phyloP scores from a whole-genome alignment of 495 filamentous ascomycete genomes.

The Trichocladium antarcticum region DNA sequence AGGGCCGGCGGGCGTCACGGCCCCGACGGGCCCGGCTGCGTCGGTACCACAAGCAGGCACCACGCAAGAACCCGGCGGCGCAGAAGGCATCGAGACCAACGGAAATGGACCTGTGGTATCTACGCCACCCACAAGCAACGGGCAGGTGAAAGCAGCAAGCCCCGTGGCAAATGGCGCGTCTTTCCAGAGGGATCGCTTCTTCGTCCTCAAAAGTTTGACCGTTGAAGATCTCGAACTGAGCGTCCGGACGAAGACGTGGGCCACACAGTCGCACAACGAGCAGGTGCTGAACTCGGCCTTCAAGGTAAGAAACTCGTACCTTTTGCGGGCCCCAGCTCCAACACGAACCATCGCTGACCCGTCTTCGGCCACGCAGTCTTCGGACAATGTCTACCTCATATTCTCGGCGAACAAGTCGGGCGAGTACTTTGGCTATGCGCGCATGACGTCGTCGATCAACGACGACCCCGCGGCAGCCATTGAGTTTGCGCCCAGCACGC shows the following conservation, averaged over 20 bases:
- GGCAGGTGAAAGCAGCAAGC: slow-evolving; percentile 14
- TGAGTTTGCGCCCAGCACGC: slow-evolving; percentile 49
- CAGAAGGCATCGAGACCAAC: slow-evolving; percentile 11
- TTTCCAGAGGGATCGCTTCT: slow-evolving; percentile 58
- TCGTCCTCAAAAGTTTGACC: slow-evolving; percentile 89
- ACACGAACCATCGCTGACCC: background rate
- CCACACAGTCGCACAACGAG: slow-evolving; percentile 92
- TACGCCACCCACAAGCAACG: slow-evolving; percentile 6
- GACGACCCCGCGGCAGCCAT: slow-evolving; percentile 60
- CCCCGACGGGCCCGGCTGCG: slow-evolving; percentile 45
- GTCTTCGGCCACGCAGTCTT: slow-evolving; percentile 38
- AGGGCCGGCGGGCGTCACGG: slow-evolving; percentile 37
- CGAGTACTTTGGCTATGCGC: slow-evolving; percentile 92
- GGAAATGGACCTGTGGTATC: background rate
- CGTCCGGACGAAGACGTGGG: slow-evolving; percentile 78
- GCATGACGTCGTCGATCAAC: slow-evolving; percentile 78
- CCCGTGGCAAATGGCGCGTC: slow-evolving; percentile 11
- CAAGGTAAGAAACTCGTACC: slow-evolving; percentile 49
- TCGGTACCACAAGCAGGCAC: slow-evolving; percentile 16
- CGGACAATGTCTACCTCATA: slow-evolving; percentile 85
- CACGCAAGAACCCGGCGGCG: slow-evolving; percentile 11
- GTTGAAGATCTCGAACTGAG: slow-evolving; percentile 92
- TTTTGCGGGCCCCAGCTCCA: background rate
- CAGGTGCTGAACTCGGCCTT: slow-evolving; percentile 71
- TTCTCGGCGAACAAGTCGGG: slow-evolving; percentile 98